Percentiles rank a stretch among this genome's conserved stretches.
phyloP scores from a whole-genome alignment of 2,329 filamentous ascomycete species.

The Cladophialophora immunda region DNA sequence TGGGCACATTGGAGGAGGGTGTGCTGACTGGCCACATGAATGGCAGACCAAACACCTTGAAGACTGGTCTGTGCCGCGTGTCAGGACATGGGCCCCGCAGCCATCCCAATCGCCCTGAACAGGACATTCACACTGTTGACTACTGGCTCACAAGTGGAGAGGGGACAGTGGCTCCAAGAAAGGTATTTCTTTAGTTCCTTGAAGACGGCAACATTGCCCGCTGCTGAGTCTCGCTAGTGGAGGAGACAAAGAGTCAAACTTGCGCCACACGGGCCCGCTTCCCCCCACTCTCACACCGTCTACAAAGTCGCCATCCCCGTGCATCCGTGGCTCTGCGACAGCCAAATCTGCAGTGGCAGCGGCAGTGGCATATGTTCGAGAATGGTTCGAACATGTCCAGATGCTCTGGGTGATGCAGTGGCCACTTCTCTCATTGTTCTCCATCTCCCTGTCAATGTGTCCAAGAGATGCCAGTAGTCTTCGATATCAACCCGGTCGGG shows the following conservation, averaged over 20 bases:
- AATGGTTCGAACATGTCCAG: background rate
- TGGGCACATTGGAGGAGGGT: background rate
- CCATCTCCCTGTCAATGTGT: background rate
- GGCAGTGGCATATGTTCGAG: background rate
- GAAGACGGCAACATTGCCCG: constrained; percentile 11
- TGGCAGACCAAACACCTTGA: background rate
- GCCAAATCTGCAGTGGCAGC: background rate
- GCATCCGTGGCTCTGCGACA: background rate
- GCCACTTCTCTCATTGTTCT: background rate
- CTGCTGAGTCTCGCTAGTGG: background rate
- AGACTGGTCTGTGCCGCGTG: background rate
- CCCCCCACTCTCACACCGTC: background rate
- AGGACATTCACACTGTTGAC: constrained; percentile 1
- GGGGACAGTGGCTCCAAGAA: background rate
- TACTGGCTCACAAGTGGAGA: constrained; percentile 2
- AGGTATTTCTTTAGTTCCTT: background rate
- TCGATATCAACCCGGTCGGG: background rate
- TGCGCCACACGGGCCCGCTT: background rate
- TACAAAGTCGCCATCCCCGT: background rate
- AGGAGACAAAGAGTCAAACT: background rate
- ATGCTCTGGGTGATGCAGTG: background rate
- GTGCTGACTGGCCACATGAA: background rate
- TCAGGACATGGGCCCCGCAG: background rate
- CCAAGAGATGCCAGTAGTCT: background rate
- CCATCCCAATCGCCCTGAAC: background rate